phyloP scores from a whole-genome alignment of 164 flowering plant species.

The Kalanchoe fedtschenkoi region DNA sequence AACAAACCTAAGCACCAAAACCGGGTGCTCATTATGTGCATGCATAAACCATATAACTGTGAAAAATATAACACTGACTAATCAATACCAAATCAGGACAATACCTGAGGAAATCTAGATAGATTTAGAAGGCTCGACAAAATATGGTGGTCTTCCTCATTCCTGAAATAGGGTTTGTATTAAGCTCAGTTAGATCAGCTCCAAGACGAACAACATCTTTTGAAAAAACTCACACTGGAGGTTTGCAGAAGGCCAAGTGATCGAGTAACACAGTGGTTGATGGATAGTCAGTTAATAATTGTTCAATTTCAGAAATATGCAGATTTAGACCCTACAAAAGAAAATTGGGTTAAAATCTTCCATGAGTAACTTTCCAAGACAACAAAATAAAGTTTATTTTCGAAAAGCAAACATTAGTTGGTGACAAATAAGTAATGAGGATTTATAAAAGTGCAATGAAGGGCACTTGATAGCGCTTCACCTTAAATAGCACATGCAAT shows the following conservation, averaged over 20 bases:
- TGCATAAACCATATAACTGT: too few relatives aligned
- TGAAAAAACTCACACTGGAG: constrained; percentile 46
- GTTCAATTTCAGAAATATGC: constrained; percentile 69
- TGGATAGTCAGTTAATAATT: constrained; percentile 75
- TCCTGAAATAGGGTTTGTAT: constrained; percentile 32
- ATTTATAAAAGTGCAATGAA: too few relatives aligned
- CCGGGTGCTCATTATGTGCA: too few relatives aligned
- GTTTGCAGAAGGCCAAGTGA: constrained; percentile 87
- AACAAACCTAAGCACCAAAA: too few relatives aligned
- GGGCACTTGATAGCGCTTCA: not conserved
- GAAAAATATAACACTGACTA: too few relatives aligned
- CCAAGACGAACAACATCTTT: not conserved
- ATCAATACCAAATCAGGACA: too few relatives aligned
- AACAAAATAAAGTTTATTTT: not conserved
- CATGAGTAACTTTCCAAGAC: not conserved
- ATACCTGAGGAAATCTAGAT: constrained; percentile 81
- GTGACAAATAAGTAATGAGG: not conserved
- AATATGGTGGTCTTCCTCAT: constrained; percentile 37
- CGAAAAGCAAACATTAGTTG: not conserved
- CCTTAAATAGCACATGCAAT: not conserved
- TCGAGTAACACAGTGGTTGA: constrained; percentile 70
- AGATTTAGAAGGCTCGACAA: constrained; percentile 55
- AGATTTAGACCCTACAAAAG: constrained; percentile 62
- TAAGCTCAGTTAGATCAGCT: constrained; percentile 7
- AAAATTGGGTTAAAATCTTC: constrained; percentile 6